These are phyloP conservation scores for Daldinia grandis DNA, from an alignment of 495 filamentous ascomycete species.

Conservation along the genomic window DNA sequence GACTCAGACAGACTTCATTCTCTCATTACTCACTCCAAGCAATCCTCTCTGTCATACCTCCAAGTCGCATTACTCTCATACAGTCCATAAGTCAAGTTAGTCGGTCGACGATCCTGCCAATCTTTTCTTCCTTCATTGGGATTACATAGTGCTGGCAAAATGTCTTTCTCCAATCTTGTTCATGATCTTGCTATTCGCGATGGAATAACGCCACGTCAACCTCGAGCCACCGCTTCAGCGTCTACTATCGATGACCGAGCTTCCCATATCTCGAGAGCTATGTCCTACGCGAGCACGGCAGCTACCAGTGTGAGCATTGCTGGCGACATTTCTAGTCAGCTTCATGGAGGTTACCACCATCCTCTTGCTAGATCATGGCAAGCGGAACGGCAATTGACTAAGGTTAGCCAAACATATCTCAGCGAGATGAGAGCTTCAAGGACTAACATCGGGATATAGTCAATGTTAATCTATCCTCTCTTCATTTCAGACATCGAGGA, in stretches of 20 bases:
- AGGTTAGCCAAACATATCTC: constrained; percentile 62
- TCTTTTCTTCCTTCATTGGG: not conserved
- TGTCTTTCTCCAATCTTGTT: constrained; percentile 93
- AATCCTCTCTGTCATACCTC: not conserved
- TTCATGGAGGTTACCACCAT: constrained; percentile 94
- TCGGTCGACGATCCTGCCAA: not conserved
- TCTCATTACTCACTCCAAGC: constrained; percentile 14
- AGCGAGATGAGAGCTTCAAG: constrained; percentile 21
- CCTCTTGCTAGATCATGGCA: constrained; percentile 93
- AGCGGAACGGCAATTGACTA: constrained; percentile 94
- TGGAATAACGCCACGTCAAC: constrained; percentile 54
- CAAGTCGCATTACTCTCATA: not conserved
- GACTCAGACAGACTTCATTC: not conserved
- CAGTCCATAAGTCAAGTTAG: constrained; percentile 1
- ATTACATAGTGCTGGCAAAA: constrained; percentile 46
- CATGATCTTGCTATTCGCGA: constrained; percentile 79
- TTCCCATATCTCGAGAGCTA: constrained; percentile 73
- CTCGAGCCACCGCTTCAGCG: constrained; percentile 53
- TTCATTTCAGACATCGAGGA: constrained; percentile 95
- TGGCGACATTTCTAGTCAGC: constrained; percentile 91
- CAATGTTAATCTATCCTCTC: constrained; percentile 97
- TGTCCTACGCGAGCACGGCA: constrained; percentile 83
- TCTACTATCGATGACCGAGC: constrained; percentile 67
- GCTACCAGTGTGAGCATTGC: constrained; percentile 94
- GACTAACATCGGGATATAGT: constrained; percentile 59